Evolutionary conservation across 2,329 filamentous ascomycete genomes (phyloP).

Genomic region (Xylariaceae sp.): DNA sequence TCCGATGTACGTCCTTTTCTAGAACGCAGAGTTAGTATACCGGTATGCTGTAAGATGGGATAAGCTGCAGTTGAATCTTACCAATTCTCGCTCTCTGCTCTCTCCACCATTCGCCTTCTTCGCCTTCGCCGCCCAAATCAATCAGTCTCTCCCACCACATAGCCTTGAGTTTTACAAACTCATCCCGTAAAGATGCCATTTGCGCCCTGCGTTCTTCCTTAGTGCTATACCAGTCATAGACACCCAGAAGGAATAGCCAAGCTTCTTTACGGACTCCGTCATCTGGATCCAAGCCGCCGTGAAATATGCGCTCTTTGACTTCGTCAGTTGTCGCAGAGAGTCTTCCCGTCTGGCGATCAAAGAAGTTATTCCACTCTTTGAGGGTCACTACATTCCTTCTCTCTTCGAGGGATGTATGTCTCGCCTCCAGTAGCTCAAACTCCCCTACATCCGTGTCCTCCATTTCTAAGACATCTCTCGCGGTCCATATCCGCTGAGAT

Average conservation of each 20-base stretch:
- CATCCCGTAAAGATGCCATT: conserved; percentile 79
- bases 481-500: conserved; percentile 86
- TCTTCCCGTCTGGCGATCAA: conserved; percentile 68
- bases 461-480: conserved; percentile 83
- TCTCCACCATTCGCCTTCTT: conserved; percentile 92
- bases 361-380: conserved; percentile 87
- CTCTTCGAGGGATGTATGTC: conserved; percentile 68
- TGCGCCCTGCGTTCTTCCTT: conserved; percentile 77
- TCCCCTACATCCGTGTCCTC: conserved; percentile 94
- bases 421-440: conserved; percentile 85
- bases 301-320: conserved; percentile 95
- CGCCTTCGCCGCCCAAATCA: conserved; percentile 71
- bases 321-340: conserved; percentile 80
- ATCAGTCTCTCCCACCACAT: conserved; percentile 94
- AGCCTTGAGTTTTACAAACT: conserved; percentile 89
- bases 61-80: conserved; percentile 44
- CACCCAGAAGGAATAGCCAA: conserved; percentile 88
- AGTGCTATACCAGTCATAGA: conserved; percentile 90
- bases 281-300: conserved; percentile 81
- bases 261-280: conserved; percentile 94
- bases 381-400: conserved; percentile 70
- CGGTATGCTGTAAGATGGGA: not conserved
- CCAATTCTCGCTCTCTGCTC: conserved; percentile 91
- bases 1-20: conserved; percentile 99
- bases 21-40: conserved; percentile 26